Base-by-base conservation (phyloP, 192 early-diverging fungal genomes). In the Dissophora globulifera region DNA sequence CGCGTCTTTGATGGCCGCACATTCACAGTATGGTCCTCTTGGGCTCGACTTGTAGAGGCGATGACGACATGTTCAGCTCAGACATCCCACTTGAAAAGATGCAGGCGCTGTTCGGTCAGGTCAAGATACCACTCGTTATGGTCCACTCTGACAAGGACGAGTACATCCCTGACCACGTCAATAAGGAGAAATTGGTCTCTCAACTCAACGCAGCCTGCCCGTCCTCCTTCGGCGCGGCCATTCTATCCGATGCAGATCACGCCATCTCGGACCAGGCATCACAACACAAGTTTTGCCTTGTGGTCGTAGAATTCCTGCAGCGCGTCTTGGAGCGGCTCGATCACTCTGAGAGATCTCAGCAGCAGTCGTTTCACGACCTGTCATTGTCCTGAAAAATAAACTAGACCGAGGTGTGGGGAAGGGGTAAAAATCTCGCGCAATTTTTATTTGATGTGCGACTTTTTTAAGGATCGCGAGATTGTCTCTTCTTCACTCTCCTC, bases 51-150 rank as follows among this genome's bases (percentile, higher is more conserved):
- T 32, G 12, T 45, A 71, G 78, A 26, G 78, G 78, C 4, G 78
- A 79, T 17, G 69, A 79, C 46, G 78, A 79, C 45, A 71, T 79
- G 68, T 79, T 79, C 51, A 71, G 68, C 29, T 79, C 78, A 20
- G 78, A 79, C 45, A 70, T 72, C 6, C 48, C 78, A 20, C 31
- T 46, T 13, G 46, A 67, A 46, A 60, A 20, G 15, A 48, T 79
- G 62, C 51, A 47, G 42, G 46, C 26, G 22, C 31, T 79, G 13
- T 79, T 64, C 38, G 50, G 56, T 23, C 55, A 67, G n/a, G 58
- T 79, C 49, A 62, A 26, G 20, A 47, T 38, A 2, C 78, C 78
- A 0, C 8, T 61, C 30, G 48, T 71, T n/a, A 43, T 64, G 49
- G 58, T 71, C 6, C 67, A 79, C 47, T 71, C 68, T 35, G 69